Evolutionary conservation across 352 stramenopile genomes (phyloP), one percentile per base, ranked within the genome.

Genomic region (Pythium rhizo-oryzae): DNA sequence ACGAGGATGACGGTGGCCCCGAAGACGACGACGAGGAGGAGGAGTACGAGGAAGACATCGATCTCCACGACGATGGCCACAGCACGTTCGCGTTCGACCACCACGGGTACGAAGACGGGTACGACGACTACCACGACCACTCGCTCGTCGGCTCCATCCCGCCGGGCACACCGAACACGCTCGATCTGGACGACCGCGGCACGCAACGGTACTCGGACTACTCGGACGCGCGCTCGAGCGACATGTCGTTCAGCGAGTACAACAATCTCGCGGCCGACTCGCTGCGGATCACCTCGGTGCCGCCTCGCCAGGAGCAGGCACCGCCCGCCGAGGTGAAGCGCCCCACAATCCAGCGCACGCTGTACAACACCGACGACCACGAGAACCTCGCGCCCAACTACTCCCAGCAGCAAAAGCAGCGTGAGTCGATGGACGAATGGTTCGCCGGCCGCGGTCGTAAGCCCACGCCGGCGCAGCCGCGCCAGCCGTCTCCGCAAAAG

Each of bases 191-290:
- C 8, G 49, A 58, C 47, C 51, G 46, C 23, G 46, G 9, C 8
- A 16, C 59, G 4, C 23, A 37, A 12, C 67, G 61, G 46, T 70
- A 62, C 43, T 69, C 58, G 24, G 65, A 55, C 58, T 71, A 59
- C 52, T 89, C 69, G 47, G 69, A 79, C 11, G 73, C 70, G 47
- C 84, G 72, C 51, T 89, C 77, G 30, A 91, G 80, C 43, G 78
- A 73, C 51, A 83, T 82, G 59, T 89, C 82, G 24, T 75, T 88
- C 59, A 91, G 79, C 55, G 79, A 88, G 41, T 70, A 81, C n/a
- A 82, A 89, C 60, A 74, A 72, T n/a, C 82, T 84, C 28, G 79
- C 86, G 13, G 80, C 74, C n/a, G 59, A 67, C 41, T 49, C 57
- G n/a, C 58, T 65, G 19, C 65, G 65, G 4, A 64, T 72, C 52